Conservation (phyloP, 305 asterid species). For the Stenogyne calaminthoides region DNA sequence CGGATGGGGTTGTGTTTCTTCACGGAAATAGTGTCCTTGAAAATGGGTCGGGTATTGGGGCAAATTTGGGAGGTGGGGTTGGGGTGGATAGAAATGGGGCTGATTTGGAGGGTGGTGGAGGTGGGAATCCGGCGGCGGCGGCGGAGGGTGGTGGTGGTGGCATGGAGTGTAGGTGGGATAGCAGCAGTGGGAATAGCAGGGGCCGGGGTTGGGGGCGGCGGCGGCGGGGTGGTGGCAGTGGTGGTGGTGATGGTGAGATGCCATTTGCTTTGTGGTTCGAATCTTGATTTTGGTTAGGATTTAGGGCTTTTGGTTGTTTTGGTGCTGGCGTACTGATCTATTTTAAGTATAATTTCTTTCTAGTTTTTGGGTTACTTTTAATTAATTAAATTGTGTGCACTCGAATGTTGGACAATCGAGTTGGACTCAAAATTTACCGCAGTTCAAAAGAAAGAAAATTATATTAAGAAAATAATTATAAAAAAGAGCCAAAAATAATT, state of each 20-base stretch:
- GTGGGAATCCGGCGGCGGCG: conserved; percentile 41
- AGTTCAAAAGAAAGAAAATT: too few relatives aligned
- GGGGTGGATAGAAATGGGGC: conserved; percentile 33
- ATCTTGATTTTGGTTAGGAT: conserved; percentile 20
- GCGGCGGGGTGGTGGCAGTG: conserved; percentile 33
- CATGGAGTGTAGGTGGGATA: conserved; percentile 30
- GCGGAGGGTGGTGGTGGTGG: conserved; percentile 31
- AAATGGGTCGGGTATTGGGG: conserved; percentile 25
- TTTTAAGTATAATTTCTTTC: too few relatives aligned
- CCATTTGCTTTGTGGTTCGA: conserved; percentile 36
- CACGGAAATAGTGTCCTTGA: conserved; percentile 35
- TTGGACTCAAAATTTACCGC: too few relatives aligned
- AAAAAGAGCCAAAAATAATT: too few relatives aligned
- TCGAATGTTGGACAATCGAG: too few relatives aligned
- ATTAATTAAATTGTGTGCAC: too few relatives aligned
- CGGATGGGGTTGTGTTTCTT: conserved; percentile 33
- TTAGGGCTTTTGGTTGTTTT: not conserved
- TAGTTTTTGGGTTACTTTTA: too few relatives aligned
- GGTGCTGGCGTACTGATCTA: not conserved
- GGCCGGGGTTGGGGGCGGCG: conserved; percentile 22
- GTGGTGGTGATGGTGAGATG: conserved; percentile 50
- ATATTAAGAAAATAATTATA: too few relatives aligned
- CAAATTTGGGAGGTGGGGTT: conserved; percentile 29
- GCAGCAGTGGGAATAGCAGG: conserved; percentile 33
- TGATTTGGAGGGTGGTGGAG: conserved; percentile 38